A percentile compares a stretch with the other conserved stretches of the same genome.
Evolutionary conservation across 371 early-diverging fungal genomes (phyloP).

Genomic region (Circinella minor): DNA sequence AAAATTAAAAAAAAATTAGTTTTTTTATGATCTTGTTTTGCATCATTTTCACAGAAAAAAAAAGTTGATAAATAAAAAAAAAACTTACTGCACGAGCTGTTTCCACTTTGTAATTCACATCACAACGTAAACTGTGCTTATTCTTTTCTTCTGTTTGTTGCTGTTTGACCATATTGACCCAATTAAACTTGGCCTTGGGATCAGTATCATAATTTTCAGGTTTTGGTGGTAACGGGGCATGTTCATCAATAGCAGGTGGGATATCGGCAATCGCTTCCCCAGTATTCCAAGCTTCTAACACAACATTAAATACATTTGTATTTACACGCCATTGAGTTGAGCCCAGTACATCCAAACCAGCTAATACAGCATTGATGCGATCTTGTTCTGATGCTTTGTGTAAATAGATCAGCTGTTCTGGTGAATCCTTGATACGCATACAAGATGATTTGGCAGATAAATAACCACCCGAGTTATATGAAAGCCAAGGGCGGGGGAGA

Average conservation of each 20-base stretch:
- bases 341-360: conserved; percentile 91
- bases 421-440: conserved; percentile 80
- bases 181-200: conserved; percentile 61
- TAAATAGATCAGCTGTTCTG: conserved; percentile 82
- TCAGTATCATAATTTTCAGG: conserved; percentile 76
- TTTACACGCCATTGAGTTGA: conserved; percentile 92
- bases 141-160: conserved; percentile 67
- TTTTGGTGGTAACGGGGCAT: conserved; percentile 54
- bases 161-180: conserved; percentile 53
- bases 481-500: conserved; percentile 94
- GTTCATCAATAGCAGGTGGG: conserved; percentile 47
- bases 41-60: too few relatives aligned
- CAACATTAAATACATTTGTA: conserved; percentile 76
- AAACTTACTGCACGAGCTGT: conserved; percentile 87
- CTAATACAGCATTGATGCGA: conserved; percentile 69
- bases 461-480: conserved; percentile 90
- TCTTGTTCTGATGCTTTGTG: conserved; percentile 80
- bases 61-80: neutral
- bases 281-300: conserved; percentile 89
- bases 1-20: conserved; percentile 4
- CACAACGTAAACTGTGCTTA: conserved; percentile 87
- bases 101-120: conserved; percentile 95
- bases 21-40: neutral
- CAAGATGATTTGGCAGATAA: conserved; percentile 70
- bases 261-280: conserved; percentile 81